Evolutionary conservation across 768 basidiomycete genomes (phyloP), one percentile per base, ranked within the genome.

Genomic region (Mycena floridula): DNA sequence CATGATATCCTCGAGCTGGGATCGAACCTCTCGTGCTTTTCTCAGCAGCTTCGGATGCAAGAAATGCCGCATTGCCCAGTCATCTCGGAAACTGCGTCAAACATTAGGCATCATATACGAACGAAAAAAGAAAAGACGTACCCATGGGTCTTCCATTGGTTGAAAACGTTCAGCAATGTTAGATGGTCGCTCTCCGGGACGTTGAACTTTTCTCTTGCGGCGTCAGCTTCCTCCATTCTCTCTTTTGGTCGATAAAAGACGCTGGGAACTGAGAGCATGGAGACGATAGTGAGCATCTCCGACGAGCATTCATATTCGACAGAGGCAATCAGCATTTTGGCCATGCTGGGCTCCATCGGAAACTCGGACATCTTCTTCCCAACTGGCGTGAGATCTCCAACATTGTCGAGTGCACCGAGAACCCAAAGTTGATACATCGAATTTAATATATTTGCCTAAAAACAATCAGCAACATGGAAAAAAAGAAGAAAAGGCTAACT

Each of bases 381-480:
- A 44, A 82, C 75, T 2, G 84, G 76, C 2, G 95, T 99, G 49
- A 99, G 70, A 66, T 99, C 90, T n/a, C 96, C 94, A 27, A 94
- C 82, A 54, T 97, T 99, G 69, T 98, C 91, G 21, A 99, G 74
- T 7, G 96, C 96, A 26, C 94, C 94, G 25, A 99, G 83, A 3
- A 97, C 94, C 96, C 96, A 99, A 26, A 99, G 81, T 61, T 98
- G 96, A 62, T 97, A 99, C 93, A 97, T 97, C 5, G 95, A 98
- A 61, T 98, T 97, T 36, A 99, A 72, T 54, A 98, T 99, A 59
- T 97, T 97, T 43, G 90, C n/a, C n/a, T n/a, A n/a, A n/a, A n/a
- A n/a, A n/a, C n/a, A 89, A 85, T 93, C 51, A 12, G 27, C 6
- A 21, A 2, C 1, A 25, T 27, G 5, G 16, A 13, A 28, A 28